Conservation (phyloP, 2,329 filamentous ascomycete genomes). For the Sporothrix brunneoviolacea region DNA sequence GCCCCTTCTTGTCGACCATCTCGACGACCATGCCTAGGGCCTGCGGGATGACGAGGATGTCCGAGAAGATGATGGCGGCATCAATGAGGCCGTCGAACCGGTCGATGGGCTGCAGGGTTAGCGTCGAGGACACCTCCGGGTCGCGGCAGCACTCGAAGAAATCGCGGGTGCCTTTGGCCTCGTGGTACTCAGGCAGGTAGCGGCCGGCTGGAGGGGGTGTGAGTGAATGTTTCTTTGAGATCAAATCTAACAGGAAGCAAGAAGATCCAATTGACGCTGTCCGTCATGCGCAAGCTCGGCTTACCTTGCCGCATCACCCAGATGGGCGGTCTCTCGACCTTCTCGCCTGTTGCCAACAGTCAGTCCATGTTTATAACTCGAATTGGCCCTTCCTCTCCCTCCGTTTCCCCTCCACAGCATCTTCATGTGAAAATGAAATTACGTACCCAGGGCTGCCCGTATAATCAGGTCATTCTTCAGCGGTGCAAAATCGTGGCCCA, state of each 20-base stretch:
- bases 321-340: slow-evolving; percentile 86
- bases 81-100: slow-evolving; percentile 87
- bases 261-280: too few relatives aligned
- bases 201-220: slow-evolving; percentile 63
- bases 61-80: slow-evolving; percentile 97
- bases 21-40: slow-evolving; percentile 98
- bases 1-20: slow-evolving; percentile 96
- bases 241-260: too few relatives aligned
- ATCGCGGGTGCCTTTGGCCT: slow-evolving; percentile 83
- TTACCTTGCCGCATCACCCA: slow-evolving; percentile 99
- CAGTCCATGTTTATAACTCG: too few relatives aligned
- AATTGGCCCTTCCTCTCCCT: slow-evolving; percentile 13
- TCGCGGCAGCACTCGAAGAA: slow-evolving; percentile 97
- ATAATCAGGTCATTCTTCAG: slow-evolving; percentile 90
- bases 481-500: slow-evolving; percentile 69
- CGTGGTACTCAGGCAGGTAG: slow-evolving; percentile 96
- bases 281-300: too few relatives aligned
- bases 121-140: slow-evolving; percentile 84
- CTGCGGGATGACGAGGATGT: slow-evolving; percentile 95
- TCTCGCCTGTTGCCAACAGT: too few relatives aligned
- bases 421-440: too few relatives aligned
- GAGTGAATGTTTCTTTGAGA: background rate
- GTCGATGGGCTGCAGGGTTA: slow-evolving; percentile 92
- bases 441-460: slow-evolving; percentile 76
- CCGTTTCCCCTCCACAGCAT: slow-evolving; percentile 7